Evolutionary conservation across 805 yeast species (phyloP).

Genomic region (Hanseniaspora guilliermondii): DNA sequence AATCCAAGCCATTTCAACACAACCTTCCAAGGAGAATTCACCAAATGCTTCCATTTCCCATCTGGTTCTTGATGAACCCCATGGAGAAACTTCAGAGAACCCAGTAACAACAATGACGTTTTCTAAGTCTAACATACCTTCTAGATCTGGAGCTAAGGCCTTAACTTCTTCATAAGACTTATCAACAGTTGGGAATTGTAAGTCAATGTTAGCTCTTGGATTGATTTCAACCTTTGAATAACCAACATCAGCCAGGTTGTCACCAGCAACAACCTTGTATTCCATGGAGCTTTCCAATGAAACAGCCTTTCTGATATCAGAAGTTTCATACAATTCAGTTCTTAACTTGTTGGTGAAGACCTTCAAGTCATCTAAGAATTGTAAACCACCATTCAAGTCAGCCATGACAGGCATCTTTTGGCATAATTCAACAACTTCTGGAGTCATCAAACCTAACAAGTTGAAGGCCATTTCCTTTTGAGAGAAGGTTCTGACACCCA

Average conservation of each 20-base stretch:
- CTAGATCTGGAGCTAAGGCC: slow-evolving; percentile 56
- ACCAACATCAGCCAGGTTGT: slow-evolving; percentile 65
- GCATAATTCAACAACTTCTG: slow-evolving; percentile 70
- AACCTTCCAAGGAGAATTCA: slow-evolving; percentile 91
- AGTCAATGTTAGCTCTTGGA: slow-evolving; percentile 91
- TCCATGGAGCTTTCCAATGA: slow-evolving; percentile 87
- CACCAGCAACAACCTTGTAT: slow-evolving; percentile 70
- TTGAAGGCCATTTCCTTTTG: slow-evolving; percentile 99
- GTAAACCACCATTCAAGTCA: slow-evolving; percentile 97
- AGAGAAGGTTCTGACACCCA: slow-evolving; percentile 95
- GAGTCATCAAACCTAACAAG: slow-evolving; percentile 83
- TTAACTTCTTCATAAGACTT: slow-evolving; percentile 66
- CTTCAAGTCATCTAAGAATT: slow-evolving; percentile 81
- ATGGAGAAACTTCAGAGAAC: slow-evolving; percentile 96
- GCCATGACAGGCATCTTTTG: slow-evolving; percentile 95
- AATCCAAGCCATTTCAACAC: slow-evolving; percentile 99
- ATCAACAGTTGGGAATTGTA: slow-evolving; percentile 73
- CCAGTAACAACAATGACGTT: slow-evolving; percentile 92
- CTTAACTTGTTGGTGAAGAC: slow-evolving; percentile 73
- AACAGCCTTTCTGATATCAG: slow-evolving; percentile 91
- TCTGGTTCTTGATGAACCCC: slow-evolving; percentile 98
- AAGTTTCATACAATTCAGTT: slow-evolving; percentile 54
- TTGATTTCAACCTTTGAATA: slow-evolving; percentile 63
- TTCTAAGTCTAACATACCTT: slow-evolving; percentile 85
- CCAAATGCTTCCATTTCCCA: slow-evolving; percentile 99